Evolutionary conservation across 163 green algal species (phyloP), one percentile per base, ranked within the genome.

Genomic region (Chlamydomonas reinhardtii): DNA sequence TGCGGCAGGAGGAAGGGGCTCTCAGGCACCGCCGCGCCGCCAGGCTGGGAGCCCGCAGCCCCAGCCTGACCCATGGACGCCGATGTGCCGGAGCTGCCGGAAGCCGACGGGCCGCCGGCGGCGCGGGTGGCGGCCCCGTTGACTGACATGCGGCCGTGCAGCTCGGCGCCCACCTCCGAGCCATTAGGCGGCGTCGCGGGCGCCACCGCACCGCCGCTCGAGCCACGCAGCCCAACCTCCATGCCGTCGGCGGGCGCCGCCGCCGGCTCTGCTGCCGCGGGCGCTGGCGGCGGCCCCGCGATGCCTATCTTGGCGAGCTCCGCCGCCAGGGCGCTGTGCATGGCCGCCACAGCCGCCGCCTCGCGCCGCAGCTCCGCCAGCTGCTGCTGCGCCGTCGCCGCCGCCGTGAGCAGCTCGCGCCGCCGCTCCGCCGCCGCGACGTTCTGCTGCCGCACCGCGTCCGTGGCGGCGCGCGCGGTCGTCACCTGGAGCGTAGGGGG

Each of bases 331-430:
- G 79, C 68, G 5, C 31, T 34, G 52, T 77, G 79, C 32, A 35
- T 22, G 32, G 52, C 79, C 52, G 19, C 48, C 68, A 56, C 52
- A 32, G 68, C 66, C 52, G 66, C 68, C 68, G 65, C 25, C 48
- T 85, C 31, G 15, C 52, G 25, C 25, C 68, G 48, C 31, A 85
- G 32, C 11, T 11, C 68, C 52, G 52, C 79, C 54, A 77, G 48
- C 32, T 27, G 43, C 29, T 5, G 27, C 29, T 32, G 24, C 52
- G 54, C 52, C 52, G 43, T 34, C 52, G 56, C 39, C 32, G 68
- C 79, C 48, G 48, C 79, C 68, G 32, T 4, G 68, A 85, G 68
- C 66, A 85, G 68, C 68, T 77, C 52, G 31, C 79, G 79, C 31
- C 79, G 79, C 32, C 4, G 22, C 31, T 24, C 79, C 68, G 79